Evolutionary conservation across 106 monocot genomes (phyloP), one percentile per base, ranked within the genome.

Genomic region (Allium sativum): DNA sequence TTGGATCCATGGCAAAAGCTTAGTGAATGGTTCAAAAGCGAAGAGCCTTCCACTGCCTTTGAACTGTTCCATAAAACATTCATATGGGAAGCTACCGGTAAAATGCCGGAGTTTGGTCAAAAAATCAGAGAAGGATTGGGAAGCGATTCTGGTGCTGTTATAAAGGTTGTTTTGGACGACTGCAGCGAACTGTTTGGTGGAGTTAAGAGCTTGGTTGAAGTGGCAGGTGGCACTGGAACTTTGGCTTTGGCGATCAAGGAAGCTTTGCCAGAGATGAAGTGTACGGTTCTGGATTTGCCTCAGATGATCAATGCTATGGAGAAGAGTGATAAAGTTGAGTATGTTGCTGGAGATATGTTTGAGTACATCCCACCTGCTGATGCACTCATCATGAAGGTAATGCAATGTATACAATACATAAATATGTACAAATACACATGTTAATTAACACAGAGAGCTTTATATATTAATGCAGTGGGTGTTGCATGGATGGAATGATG

Each of bases 311-410:
- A 45, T 8, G 53, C 51, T 1, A 11, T 45, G 53, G 45, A 59
- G 45, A 59, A 53, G 58, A 45, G 18, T 42, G 18, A 53, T 4
- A 42, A 46, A 11, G 58, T 81, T 15, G 18, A 71, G 56, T 62
- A 68, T 13, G 62, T 76, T 6, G 61, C 31, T 1, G 80, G 80
- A 1, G 72, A 80, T 19, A 76, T 75, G 75, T 80, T 80, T 47
- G 56, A 50, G 13, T n/a, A 44, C 1, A 41, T 81, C 10, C 80
- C 76, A 0, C 68, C 52, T 0, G 76, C 76, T 10, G 63, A 75
- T 14, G 66, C 65, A 0, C 63, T 68, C 0, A 53, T 81, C 1
- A 56, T 81, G 41, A 81, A 81, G 75, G 80, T 81, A 55, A 50
- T 11, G n/a, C n/a, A 55, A 55, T 55, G 55, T 19, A 55, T 55